phyloP scores from a whole-genome alignment of 208 protist species.

The Balamuthia mandrillaris region DNA sequence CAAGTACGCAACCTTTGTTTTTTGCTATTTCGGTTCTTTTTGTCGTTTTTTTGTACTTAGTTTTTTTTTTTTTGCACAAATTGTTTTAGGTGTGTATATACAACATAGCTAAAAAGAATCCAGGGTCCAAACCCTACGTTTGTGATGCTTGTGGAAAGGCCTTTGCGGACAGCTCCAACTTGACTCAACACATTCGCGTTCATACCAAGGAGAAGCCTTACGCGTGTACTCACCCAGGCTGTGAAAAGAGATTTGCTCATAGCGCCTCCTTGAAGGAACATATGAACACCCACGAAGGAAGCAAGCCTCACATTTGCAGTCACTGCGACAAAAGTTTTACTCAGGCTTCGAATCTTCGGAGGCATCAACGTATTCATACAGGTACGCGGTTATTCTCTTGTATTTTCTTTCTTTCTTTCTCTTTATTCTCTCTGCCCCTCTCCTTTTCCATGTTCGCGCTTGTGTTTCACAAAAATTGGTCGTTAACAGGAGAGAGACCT shows the following conservation, averaged over 20 bases:
- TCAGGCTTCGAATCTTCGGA: conserved; percentile 13
- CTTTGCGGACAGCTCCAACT: conserved; percentile 19
- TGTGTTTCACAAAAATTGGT: no score
- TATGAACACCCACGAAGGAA: neutral
- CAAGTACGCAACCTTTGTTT: no score
- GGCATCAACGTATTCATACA: conserved; percentile 11
- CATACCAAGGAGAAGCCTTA: conserved; percentile 36
- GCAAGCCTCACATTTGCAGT: neutral
- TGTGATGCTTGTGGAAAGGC: conserved; percentile 16
- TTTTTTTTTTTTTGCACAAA: no score
- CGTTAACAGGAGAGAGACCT: no score
- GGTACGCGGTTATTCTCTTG: no score
- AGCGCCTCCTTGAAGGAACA: conserved; percentile 22
- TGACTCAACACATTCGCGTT: conserved; percentile 5
- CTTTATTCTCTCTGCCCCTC: no score
- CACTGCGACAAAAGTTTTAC: conserved; percentile 11
- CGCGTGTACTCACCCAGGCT: neutral
- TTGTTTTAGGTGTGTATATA: conserved; percentile 27
- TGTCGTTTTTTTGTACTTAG: no score
- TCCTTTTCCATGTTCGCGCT: no score
- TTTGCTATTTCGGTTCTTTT: no score
- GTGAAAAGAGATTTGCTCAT: conserved; percentile 12
- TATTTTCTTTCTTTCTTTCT: no score
- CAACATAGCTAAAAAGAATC: conserved; percentile 15
- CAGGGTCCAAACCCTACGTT: neutral